phyloP scores from a whole-genome alignment of 148 eudicot species.

The Arbutus unedo region DNA sequence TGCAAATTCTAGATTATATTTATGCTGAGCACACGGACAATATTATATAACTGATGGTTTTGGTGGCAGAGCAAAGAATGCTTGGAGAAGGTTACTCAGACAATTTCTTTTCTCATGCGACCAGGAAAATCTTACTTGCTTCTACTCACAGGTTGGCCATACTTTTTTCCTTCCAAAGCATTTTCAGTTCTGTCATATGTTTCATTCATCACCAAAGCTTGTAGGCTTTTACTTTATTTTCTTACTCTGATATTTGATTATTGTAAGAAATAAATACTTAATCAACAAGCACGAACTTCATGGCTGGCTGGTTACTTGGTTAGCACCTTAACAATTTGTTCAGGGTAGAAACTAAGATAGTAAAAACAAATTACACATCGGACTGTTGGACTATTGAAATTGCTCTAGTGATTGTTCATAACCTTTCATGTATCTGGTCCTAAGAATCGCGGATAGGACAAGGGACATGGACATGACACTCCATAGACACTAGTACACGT shows the following conservation, averaged over 20 bases:
- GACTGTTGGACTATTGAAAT: neutral
- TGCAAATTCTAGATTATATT: neutral
- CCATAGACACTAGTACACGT: too few relatives aligned
- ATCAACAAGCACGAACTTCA: neutral
- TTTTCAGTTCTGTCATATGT: neutral
- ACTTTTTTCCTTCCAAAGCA: neutral
- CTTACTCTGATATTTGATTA: neutral
- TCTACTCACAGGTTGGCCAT: conserved; percentile 68
- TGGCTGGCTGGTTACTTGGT: neutral
- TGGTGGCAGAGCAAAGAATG: conserved; percentile 78
- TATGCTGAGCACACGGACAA: neutral
- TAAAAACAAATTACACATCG: neutral
- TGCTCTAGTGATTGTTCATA: neutral
- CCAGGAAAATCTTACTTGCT: conserved; percentile 61
- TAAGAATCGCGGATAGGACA: too few relatives aligned
- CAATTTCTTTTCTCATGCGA: conserved; percentile 57
- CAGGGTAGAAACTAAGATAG: neutral
- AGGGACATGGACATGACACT: too few relatives aligned
- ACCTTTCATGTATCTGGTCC: neutral
- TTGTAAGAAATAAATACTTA: neutral
- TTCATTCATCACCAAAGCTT: neutral
- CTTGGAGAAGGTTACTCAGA: conserved; percentile 75
- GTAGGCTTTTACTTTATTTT: neutral
- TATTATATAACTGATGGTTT: conserved; percentile 8
- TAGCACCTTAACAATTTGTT: neutral